phyloP scores from a whole-genome alignment of 257 asterid genomes.

The Asclepias syriaca region DNA sequence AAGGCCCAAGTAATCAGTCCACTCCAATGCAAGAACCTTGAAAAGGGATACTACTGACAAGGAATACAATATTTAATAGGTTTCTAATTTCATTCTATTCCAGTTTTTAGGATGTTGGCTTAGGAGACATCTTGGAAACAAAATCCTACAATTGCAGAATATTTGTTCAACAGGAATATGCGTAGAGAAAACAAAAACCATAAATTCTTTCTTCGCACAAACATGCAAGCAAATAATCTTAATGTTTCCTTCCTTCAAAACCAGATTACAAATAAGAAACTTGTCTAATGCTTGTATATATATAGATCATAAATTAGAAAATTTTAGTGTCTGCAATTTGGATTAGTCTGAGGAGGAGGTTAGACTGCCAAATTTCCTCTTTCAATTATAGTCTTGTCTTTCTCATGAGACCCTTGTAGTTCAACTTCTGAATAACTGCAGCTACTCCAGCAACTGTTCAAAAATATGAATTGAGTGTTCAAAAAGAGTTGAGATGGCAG shows the following conservation, averaged over 20 bases:
- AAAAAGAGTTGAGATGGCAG: neutral
- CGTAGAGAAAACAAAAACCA: neutral
- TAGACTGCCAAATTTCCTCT: slow-evolving; percentile 5
- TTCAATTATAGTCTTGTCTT: slow-evolving; percentile 6
- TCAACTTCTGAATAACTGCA: slow-evolving; percentile 14
- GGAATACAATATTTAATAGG: neutral
- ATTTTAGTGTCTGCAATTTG: neutral
- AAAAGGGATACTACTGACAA: neutral
- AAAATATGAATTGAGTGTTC: slow-evolving; percentile 4
- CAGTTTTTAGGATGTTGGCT: neutral
- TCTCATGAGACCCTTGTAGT: slow-evolving; percentile 6
- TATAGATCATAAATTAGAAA: neutral
- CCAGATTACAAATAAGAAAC: slow-evolving; percentile 5
- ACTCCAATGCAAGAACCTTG: neutral
- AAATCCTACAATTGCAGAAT: neutral
- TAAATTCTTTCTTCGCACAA: slow-evolving; percentile 2
- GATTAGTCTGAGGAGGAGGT: neutral
- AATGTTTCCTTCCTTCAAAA: slow-evolving; percentile 7
- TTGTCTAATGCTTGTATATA: neutral
- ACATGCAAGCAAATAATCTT: slow-evolving; percentile 5
- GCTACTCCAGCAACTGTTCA: slow-evolving; percentile 25
- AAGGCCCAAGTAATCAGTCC: neutral
- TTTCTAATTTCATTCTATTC: neutral
- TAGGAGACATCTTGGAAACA: no score
- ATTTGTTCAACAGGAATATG: neutral